Percentiles rank a stretch among this genome's conserved stretches.
phyloP scores from a whole-genome alignment of 768 basidiomycete species.

The Amanita brunnescens region DNA sequence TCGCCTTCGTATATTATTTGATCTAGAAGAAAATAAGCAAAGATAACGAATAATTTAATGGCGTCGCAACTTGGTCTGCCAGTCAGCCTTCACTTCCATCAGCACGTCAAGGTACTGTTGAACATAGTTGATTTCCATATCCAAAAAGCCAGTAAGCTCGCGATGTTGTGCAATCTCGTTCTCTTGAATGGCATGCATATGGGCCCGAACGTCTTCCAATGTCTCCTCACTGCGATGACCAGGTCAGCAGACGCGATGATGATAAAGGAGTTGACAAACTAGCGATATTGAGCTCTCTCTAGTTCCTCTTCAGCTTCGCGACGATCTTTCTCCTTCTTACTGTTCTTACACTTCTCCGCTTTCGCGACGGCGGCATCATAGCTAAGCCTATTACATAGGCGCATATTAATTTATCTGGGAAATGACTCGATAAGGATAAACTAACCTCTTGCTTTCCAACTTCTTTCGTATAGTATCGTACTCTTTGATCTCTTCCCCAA shows the following conservation, averaged over 20 bases:
- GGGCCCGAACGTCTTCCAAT: constrained; percentile 71
- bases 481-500: constrained; percentile 72
- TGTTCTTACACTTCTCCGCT: constrained; percentile 52
- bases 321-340: constrained; percentile 79
- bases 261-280: constrained; percentile 33
- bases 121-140: constrained; percentile 67
- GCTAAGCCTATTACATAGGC: constrained; percentile 41
- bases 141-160: constrained; percentile 63
- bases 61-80: constrained; percentile 39
- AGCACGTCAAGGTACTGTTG: constrained; percentile 68
- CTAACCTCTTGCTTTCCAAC: constrained; percentile 74
- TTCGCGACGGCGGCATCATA: constrained; percentile 72
- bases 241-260: not conserved
- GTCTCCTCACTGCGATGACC: constrained; percentile 63
- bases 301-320: constrained; percentile 78
- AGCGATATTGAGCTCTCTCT: constrained; percentile 60
- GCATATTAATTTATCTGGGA: not conserved
- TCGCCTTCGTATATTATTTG: not conserved
- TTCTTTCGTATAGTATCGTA: constrained; percentile 79
- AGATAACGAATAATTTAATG: not conserved
- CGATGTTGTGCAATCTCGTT: constrained; percentile 65
- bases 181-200: constrained; percentile 75
- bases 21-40: not conserved
- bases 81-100: constrained; percentile 55
- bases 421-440: not conserved